Conservation (phyloP, 2,329 filamentous ascomycete genomes). For the Diaporthe sp. region DNA sequence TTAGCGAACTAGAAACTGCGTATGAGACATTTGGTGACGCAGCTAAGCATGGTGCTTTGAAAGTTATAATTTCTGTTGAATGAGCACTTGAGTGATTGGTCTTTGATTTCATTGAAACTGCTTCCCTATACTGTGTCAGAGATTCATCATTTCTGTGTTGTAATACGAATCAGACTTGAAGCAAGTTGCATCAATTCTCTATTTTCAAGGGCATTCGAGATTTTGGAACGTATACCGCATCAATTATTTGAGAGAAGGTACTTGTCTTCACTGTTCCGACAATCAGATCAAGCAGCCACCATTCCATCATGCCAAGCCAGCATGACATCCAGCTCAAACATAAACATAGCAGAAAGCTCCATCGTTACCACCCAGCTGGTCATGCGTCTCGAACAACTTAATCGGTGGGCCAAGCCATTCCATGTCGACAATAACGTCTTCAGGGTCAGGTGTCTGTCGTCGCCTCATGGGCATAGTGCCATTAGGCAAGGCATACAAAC, state of each 20-base stretch:
- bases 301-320: neutral
- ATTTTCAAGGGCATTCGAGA: neutral
- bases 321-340: constrained; percentile 36
- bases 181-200: too few relatives aligned
- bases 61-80: constrained; percentile 55
- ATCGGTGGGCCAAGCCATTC: constrained; percentile 44
- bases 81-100: neutral
- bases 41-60: constrained; percentile 56
- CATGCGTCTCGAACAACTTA: constrained; percentile 44
- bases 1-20: constrained; percentile 57
- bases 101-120: too few relatives aligned
- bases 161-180: too few relatives aligned
- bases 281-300: too few relatives aligned
- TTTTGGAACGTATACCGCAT: neutral
- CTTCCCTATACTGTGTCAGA: too few relatives aligned
- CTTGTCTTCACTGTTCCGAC: too few relatives aligned
- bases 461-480: constrained; percentile 43
- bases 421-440: constrained; percentile 43
- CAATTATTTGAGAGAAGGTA: too few relatives aligned
- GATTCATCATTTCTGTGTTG: too few relatives aligned
- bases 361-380: constrained; percentile 45
- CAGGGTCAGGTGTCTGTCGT: constrained; percentile 21
- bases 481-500: constrained; percentile 48
- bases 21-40: constrained; percentile 58
- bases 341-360: constrained; percentile 48